phyloP scores from a whole-genome alignment of 2,329 filamentous ascomycete species.

The Helotiales sp. region DNA sequence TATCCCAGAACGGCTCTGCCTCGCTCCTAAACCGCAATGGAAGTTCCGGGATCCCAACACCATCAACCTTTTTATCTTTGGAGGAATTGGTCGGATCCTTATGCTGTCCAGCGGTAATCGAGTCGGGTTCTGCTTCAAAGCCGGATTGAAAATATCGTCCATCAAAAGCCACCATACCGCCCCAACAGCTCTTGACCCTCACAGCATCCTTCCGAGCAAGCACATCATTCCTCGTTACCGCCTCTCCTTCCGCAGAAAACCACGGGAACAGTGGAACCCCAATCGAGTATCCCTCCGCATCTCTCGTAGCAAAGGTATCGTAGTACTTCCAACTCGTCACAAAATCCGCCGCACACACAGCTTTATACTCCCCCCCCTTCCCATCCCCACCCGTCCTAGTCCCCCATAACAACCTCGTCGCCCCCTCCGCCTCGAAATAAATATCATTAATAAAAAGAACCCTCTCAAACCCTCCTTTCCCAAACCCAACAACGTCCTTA shows the following conservation, averaged over 20 bases:
- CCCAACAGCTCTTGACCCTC: conserved; percentile 73
- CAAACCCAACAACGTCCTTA: conserved; percentile 6
- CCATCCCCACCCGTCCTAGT: conserved; percentile 55
- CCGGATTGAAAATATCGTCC: conserved; percentile 56
- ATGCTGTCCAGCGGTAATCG: neutral
- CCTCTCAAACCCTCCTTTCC: conserved; percentile 50
- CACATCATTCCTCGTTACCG: conserved; percentile 61
- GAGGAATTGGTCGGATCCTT: neutral
- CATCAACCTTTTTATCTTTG: neutral
- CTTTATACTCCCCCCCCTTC: conserved; percentile 56
- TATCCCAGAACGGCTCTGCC: conserved; percentile 60
- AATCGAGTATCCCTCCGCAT: conserved; percentile 61
- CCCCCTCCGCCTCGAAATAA: conserved; percentile 49
- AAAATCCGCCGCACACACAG: conserved; percentile 72
- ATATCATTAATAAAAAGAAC: conserved; percentile 71
- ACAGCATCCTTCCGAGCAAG: conserved; percentile 62
- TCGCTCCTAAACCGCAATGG: conserved; percentile 53
- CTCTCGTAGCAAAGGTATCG: conserved; percentile 72
- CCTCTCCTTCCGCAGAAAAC: conserved; percentile 55
- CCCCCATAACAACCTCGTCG: conserved; percentile 59
- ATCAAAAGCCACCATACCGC: conserved; percentile 71
- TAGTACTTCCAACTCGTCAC: conserved; percentile 68
- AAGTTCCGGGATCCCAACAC: conserved; percentile 10
- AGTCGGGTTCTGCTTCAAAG: neutral
- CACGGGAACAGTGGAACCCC: conserved; percentile 69